Evolutionary conservation across 2,329 filamentous ascomycete species (phyloP), one percentile per base, ranked within the genome.

Genomic region (Xylaria sp.): DNA sequence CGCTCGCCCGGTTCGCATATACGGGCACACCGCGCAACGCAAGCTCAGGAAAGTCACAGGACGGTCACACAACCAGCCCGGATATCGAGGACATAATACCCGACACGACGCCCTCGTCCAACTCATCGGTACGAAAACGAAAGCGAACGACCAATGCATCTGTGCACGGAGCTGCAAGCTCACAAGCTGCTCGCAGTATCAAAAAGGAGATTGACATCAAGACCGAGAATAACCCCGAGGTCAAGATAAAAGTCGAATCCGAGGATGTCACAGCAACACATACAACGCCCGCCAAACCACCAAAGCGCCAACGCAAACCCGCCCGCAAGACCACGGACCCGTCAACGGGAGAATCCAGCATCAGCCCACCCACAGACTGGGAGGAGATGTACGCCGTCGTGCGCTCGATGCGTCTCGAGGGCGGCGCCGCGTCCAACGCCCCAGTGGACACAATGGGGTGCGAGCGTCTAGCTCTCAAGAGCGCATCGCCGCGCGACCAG

Each of bases 401-500:
- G 52, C 90, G 91, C 75, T 86, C 88, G 75, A 97, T 98, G 94
- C 90, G 89, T 2, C 78, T 80, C 4, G 78, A 81, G 0, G 85
- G 84, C 3, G 85, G 85, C 7, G 76, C 80, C 81, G 81, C 91
- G 77, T 77, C 87, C 83, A 80, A 91, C 86, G 96, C 96, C 0
- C 92, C 95, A 0, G 96, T 99, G 12, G 96, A 99, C 79, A 98
- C 95, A 0, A 97, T 98, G 94, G 96, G 96, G 12, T 99, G 96
- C 80, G 94, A 94, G 80, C 87, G 88, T 8, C 84, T 96, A 10
- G 92, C 92, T 2, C 81, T 85, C 56, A 78, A 81, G 18, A 79
- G 74, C 1, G 84, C 86, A 12, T 84, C 81, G 65, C 77, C 83
- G 30, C 83, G 81, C 66, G 86, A 88, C 76, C 89, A 89, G 77